These are phyloP conservation scores for Mortierella sp. DNA, from an alignment of 371 early-diverging fungal species.

Conservation along the genomic window DNA sequence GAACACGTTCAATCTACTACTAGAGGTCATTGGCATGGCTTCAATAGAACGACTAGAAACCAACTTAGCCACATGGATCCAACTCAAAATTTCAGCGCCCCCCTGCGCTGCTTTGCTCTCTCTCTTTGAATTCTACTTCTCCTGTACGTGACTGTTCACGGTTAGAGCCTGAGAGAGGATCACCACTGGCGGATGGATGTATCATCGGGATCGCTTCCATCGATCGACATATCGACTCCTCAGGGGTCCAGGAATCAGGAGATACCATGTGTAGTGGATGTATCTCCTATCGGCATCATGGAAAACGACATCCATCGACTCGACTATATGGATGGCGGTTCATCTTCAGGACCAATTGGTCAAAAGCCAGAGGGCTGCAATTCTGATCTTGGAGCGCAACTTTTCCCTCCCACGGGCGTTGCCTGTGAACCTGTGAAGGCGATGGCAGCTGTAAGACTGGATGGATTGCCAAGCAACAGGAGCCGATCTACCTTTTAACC, in stretches of 20 bases:
- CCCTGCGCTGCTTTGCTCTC: conserved; percentile 2
- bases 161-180: background rate
- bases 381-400: too few species aligned
- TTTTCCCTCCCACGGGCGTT: too few species aligned
- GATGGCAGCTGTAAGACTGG: too few species aligned
- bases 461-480: too few species aligned
- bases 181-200: conserved; percentile 11
- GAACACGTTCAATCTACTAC: conserved; percentile 82
- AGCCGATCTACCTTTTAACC: too few species aligned
- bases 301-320: too few species aligned
- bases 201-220: conserved; percentile 10
- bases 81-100: background rate
- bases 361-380: too few species aligned
- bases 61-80: conserved; percentile 6
- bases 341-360: too few species aligned
- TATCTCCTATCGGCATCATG: too few species aligned
- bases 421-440: too few species aligned
- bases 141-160: conserved; percentile 29
- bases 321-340: too few species aligned
- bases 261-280: conserved; percentile 1
- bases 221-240: conserved; percentile 17
- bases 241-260: background rate
- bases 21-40: too few species aligned
- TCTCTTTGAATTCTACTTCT: conserved; percentile 47
- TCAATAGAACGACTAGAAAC: background rate